Percentiles rank a stretch among this genome's conserved stretches.
Evolutionary conservation across 306 rosid species (phyloP).

Genomic region (Oemleria cerasiformis): DNA sequence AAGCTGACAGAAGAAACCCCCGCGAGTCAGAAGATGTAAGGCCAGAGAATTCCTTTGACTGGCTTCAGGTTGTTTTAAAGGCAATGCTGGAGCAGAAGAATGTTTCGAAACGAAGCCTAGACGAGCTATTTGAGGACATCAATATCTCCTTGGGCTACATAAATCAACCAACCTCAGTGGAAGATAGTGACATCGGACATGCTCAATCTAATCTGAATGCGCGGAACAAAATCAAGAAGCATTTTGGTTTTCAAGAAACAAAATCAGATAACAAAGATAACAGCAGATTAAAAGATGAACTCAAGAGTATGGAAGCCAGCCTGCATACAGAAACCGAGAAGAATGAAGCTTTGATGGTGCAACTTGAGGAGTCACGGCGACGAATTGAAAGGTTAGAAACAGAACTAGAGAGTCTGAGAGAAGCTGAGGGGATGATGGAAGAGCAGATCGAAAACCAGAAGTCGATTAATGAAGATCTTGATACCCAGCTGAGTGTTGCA

Average conservation of each 20-base stretch:
- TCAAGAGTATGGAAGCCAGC: slow-evolving; percentile 48
- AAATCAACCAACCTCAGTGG: slow-evolving; percentile 33
- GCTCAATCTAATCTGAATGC: slow-evolving; percentile 41
- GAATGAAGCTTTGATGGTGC: slow-evolving; percentile 40
- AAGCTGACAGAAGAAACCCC: slow-evolving; percentile 32
- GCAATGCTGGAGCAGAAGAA: slow-evolving; percentile 56
- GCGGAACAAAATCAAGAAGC: slow-evolving; percentile 66
- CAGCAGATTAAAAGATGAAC: slow-evolving; percentile 47
- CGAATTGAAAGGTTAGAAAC: slow-evolving; percentile 39
- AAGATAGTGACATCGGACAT: slow-evolving; percentile 22
- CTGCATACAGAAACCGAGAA: slow-evolving; percentile 36
- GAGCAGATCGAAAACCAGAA: slow-evolving; percentile 44
- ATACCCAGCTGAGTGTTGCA: slow-evolving; percentile 48
- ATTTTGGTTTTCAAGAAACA: slow-evolving; percentile 36
- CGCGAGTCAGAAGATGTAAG: slow-evolving; percentile 21
- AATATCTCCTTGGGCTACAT: slow-evolving; percentile 61
- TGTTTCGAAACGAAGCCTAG: slow-evolving; percentile 52
- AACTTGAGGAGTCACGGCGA: slow-evolving; percentile 57
- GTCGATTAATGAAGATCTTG: slow-evolving; percentile 42
- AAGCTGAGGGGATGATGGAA: slow-evolving; percentile 40
- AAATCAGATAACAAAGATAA: slow-evolving; percentile 45
- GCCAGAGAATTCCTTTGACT: slow-evolving; percentile 50
- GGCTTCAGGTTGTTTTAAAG: slow-evolving; percentile 75
- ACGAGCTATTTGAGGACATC: slow-evolving; percentile 67
- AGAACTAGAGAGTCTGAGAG: slow-evolving; percentile 49